Evolutionary conservation across 1,284 basidiomycete genomes (phyloP), one percentile per base, ranked within the genome.

Genomic region (Trichosporon faecale): DNA sequence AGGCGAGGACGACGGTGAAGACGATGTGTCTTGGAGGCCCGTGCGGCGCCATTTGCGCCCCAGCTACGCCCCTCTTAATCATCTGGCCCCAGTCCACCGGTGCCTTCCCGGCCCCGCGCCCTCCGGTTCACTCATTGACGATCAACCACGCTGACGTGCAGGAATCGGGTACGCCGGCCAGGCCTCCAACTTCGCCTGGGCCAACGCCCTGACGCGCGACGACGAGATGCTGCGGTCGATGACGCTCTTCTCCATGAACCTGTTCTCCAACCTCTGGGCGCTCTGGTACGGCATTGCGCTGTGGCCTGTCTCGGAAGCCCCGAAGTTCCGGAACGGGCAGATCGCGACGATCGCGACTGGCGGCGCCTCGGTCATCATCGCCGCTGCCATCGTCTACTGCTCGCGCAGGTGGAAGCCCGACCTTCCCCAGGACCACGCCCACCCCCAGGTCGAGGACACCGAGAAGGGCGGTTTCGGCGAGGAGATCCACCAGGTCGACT

Each of bases 101-200:
- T 14, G 11, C 9, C 35, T 37, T 11, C 35, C 35, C 35, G 12
- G 11, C 31, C 31, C 9, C 3, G 3, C 31, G 9, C 9, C 31
- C 31, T 9, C 31, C 31, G 3, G 4, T 33, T 33, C 31, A 33
- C 31, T 4, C 31, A 33, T 4, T 9, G 31, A 33, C 31, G 31
- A 33, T 9, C 31, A 33, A 33, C 31, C 31, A 3, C 31, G 9
- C 35, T 37, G 12, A 37, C 35, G 11, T 37, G 35, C 35, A 37
- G 35, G 35, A 37, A 73, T 80, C 44, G 79, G 78, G 0, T 80
- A 80, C 64, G 77, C 78, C 0, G 81, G 81, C 21, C 81, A 82
- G 69, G 81, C 81, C 3, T 74, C 73, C 27, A 82, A 82, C 72
- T 80, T 80, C 66, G 79, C 79, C 0, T 82, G 80, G 80, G 80